A percentile compares a stretch with the other conserved stretches of the same genome.
These are phyloP conservation scores for Pulveroboletus sp. DNA, from an alignment of 768 basidiomycete genomes.

Conservation along the genomic window DNA sequence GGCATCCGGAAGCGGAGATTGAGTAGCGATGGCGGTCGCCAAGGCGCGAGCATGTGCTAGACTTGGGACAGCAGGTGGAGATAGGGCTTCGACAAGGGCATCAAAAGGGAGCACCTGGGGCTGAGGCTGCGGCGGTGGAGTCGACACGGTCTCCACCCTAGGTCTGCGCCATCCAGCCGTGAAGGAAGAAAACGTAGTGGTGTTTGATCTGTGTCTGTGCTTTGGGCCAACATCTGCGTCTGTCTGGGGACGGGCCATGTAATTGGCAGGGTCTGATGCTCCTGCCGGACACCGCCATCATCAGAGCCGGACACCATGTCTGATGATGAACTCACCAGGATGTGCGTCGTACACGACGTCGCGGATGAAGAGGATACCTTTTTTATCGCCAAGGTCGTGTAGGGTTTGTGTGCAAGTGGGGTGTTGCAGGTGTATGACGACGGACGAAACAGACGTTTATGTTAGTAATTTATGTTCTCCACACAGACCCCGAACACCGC, in stretches of 20 bases:
- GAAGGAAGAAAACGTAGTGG: slow-evolving; percentile 38
- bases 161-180: slow-evolving; percentile 36
- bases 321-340: slow-evolving; percentile 12
- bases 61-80: slow-evolving; percentile 60
- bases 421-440: neutral
- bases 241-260: slow-evolving; percentile 29
- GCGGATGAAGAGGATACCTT: neutral
- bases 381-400: slow-evolving; percentile 18
- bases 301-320: slow-evolving; percentile 2
- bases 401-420: slow-evolving; percentile 6
- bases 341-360: slow-evolving; percentile 10
- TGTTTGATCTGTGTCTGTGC: slow-evolving; percentile 39
- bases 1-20: slow-evolving; percentile 53
- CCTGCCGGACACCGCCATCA: slow-evolving; percentile 8
- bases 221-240: slow-evolving; percentile 31
- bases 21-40: slow-evolving; percentile 43
- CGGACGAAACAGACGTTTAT: slow-evolving; percentile 2
- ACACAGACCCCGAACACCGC: slow-evolving; percentile 19
- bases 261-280: slow-evolving; percentile 11
- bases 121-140: slow-evolving; percentile 26
- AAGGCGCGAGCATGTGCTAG: slow-evolving; percentile 57
- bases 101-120: slow-evolving; percentile 36
- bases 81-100: slow-evolving; percentile 39
- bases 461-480: slow-evolving; percentile 18
- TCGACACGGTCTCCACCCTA: slow-evolving; percentile 28